Base-by-base conservation (phyloP, 306 rosid genomes). In the Pyrus pyrifolia region DNA sequence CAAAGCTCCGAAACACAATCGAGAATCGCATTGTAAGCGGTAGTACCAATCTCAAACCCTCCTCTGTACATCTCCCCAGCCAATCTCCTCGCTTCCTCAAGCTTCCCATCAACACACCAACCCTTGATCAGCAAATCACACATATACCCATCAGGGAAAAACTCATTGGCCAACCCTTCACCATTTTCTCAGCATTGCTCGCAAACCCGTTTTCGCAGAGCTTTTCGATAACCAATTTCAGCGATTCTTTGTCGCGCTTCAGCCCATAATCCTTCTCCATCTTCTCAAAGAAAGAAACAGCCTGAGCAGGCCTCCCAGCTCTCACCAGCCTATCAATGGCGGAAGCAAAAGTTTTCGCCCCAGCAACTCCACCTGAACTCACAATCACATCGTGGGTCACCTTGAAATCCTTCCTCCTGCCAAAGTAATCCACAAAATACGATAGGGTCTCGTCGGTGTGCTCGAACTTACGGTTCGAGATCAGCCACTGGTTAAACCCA, bases 11-110 rank as follows among this genome's bases (percentile, higher is more conserved):
- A 89, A 4, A 83, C 87, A 46, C 97, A 87, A 49, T 91, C 96
- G 8, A 93, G 92, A 78, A 93, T 86, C 3, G 96, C 89, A 51
- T 93, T 91, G 23, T 84, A 93, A 2, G 98, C 91, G 15, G 17
- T 44, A 0, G 87, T 73, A 5, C 97, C 93, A 14, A 89, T 84
- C 87, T 85, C 89, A 61, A 91, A 93, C 62, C 96, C 96, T 51
- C 98, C 98, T 15, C 97, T 81, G 73, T 86, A 82, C 96, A 93
- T 93, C 81, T 93, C 96, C 22, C 83, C 90, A 5, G 96, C 92
- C 10, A 93, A 85, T 70, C 97, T 88, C 12, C 76, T 82, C 3
- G 96, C 97, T 27, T 93, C 92, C 0, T 89, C 97, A 0, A 93
- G 74, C 77, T 93, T 91, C 79, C 81, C 91, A 61, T 88, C 83